Evolutionary conservation across 345 rosid species (phyloP), one percentile per base, ranked within the genome.

Genomic region (Melaleuca alternifolia): DNA sequence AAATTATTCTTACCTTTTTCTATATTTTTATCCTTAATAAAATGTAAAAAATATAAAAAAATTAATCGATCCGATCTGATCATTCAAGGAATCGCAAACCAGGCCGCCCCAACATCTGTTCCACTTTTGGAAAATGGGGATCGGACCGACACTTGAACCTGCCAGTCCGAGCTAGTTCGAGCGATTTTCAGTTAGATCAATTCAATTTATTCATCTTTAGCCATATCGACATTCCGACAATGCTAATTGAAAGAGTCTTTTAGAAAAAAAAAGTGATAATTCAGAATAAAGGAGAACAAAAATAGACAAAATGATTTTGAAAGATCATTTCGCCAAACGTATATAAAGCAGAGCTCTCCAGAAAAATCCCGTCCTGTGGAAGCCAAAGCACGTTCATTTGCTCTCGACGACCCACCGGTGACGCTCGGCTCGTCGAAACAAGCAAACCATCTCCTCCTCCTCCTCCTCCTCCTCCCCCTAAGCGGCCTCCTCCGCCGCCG

Each of bases 161-260:
- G n/a, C n/a, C n/a, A n/a, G n/a, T n/a, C n/a, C n/a, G n/a, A n/a
- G n/a, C n/a, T n/a, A n/a, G n/a, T n/a, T n/a, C n/a, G n/a, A n/a
- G n/a, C n/a, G n/a, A n/a, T n/a, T n/a, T n/a, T 41, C 41, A 41
- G 4, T 41, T 41, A 2, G 41, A 41, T 41, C 41, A 41, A 41
- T 41, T 4, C 4, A 41, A 41, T 41, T 41, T 41, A 4, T 4
- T 41, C 41, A 41, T 41, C 41, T 4, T 4, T 41, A 1, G 9
- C 5, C 8, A 28, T n/a, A 1, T 56, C 1, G 37, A 28, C 10
- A 28, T 28, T 28, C 20, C 16, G 14, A n/a, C 0, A 3, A n/a
- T 2, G 5, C 41, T 28, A 62, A 62, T 28, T 15, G 14, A 62
- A 51, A 28, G 41, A 62, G 10, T 14, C 30, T 28, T 14, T 15